phyloP scores from a whole-genome alignment of 352 stramenopile species.

The Halophytophthora batemanensis region DNA sequence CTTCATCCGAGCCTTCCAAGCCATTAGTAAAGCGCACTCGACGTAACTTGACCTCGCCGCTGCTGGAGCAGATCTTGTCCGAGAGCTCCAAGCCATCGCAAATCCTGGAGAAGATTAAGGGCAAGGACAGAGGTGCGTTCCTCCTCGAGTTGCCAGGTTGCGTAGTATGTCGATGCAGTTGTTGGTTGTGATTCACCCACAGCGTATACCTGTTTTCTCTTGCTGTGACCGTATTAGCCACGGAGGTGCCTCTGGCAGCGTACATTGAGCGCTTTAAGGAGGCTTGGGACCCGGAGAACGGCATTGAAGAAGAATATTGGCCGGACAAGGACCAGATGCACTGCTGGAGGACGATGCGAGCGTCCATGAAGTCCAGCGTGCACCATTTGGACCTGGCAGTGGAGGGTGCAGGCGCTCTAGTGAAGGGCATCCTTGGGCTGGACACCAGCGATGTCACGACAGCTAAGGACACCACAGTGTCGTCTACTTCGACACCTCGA shows the following conservation, averaged over 20 bases:
- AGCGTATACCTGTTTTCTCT: not conserved
- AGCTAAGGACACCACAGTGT: conserved; percentile 14
- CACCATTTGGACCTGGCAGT: conserved; percentile 67
- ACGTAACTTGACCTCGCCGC: conserved; percentile 33
- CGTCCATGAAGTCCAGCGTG: conserved; percentile 72
- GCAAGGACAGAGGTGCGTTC: conserved; percentile 44
- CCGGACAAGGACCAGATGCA: conserved; percentile 92
- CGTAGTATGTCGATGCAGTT: not conserved
- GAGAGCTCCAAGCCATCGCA: conserved; percentile 70
- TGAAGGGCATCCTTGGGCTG: conserved; percentile 69
- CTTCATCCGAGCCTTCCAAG: conserved; percentile 9
- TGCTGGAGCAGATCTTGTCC: conserved; percentile 80
- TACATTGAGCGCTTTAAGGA: conserved; percentile 91
- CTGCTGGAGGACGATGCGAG: conserved; percentile 82
- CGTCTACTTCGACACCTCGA: conserved; percentile 5
- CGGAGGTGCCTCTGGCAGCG: conserved; percentile 55
- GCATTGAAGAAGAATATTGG: conserved; percentile 95
- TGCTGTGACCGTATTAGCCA: conserved; percentile 30
- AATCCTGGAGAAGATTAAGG: conserved; percentile 78
- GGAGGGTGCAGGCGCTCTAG: conserved; percentile 54
- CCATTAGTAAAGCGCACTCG: conserved; percentile 24
- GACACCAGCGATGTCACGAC: conserved; percentile 8
- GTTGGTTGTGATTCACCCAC: not conserved
- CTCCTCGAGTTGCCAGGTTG: not conserved
- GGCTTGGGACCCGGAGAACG: conserved; percentile 93